A percentile compares a stretch with the other conserved stretches of the same genome.
phyloP scores from a whole-genome alignment of 345 rosid genomes.

The Salix brachista region DNA sequence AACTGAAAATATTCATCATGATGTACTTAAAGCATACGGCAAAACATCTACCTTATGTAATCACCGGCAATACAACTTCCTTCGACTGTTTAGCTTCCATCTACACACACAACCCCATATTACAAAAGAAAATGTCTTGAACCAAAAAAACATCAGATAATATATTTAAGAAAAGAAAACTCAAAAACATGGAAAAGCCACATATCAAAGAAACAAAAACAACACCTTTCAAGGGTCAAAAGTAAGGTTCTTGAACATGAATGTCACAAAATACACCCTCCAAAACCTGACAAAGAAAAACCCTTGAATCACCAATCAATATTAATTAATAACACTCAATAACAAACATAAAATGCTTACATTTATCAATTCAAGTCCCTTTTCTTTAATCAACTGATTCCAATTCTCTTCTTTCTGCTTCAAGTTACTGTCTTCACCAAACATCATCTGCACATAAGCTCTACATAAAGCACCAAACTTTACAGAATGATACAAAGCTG shows the following conservation, averaged over 20 bases:
- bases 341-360: constrained; percentile 6
- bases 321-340: background rate
- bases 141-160: background rate
- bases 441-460: constrained; percentile 16
- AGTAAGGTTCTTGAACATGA: constrained; percentile 46
- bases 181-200: background rate
- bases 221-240: constrained; percentile 44
- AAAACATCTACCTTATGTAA: constrained; percentile 29
- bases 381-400: constrained; percentile 22
- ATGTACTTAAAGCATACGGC: background rate
- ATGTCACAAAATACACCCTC: constrained; percentile 31
- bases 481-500: constrained; percentile 38
- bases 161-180: background rate
- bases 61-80: constrained; percentile 40
- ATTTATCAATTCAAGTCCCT: constrained; percentile 27
- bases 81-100: constrained; percentile 43
- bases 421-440: constrained; percentile 18
- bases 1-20: no score
- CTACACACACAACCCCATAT: constrained; percentile 22
- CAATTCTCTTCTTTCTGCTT: constrained; percentile 41
- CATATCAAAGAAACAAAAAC: constrained; percentile 6
- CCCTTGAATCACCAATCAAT: background rate
- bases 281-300: constrained; percentile 28
- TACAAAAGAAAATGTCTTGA: constrained; percentile 5
- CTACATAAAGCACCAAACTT: constrained; percentile 29